Evolutionary conservation across 148 eudicot genomes (phyloP), one percentile per base, ranked within the genome.

Genomic region (Limonium bicolor): DNA sequence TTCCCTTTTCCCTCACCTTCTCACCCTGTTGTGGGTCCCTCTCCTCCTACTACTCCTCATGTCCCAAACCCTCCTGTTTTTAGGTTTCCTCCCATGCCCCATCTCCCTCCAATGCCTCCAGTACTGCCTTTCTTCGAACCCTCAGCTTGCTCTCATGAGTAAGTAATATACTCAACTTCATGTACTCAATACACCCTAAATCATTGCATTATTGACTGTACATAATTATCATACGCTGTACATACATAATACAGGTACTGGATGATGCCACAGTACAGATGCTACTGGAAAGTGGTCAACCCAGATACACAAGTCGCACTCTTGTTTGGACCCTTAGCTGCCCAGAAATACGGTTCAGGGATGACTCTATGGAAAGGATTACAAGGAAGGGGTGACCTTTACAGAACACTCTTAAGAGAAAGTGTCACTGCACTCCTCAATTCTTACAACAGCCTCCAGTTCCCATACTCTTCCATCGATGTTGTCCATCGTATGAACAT

Each of bases 391-490:
- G 95, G 76, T 9, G 95, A 84, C 36, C 82, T 93, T 27, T 80
- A 90, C 55, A 72, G 41, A 48, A 84, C 97, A 6, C 73, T 90
- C 11, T 44, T 84, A 48, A 77, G 97, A 58, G 97, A 90, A 71
- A 60, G 56, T 11, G 66, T 76, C 24, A 75, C 97, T 20, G 71
- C 97, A 13, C 82, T 90, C 6, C 73, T 90, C 17, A 90, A 90
- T 67, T 84, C 97, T 9, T 80, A 72, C 62, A 75, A 69, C 50
- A 72, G 67, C 43, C 1, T 77, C 11, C 69, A 55, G 3, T 90
- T 77, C 49, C 65, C 69, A 2, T 90, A 77, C 50, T 67, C 69
- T 28, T 67, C 97, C 23, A 50, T 75, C 0, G 53, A 58, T 14
- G 93, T 90, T 4, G 44, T 80, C 24, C 50, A 52, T 15, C 54